Base-by-base conservation (phyloP, 2,329 filamentous ascomycete genomes). In the Sporothrix brasiliensis region DNA sequence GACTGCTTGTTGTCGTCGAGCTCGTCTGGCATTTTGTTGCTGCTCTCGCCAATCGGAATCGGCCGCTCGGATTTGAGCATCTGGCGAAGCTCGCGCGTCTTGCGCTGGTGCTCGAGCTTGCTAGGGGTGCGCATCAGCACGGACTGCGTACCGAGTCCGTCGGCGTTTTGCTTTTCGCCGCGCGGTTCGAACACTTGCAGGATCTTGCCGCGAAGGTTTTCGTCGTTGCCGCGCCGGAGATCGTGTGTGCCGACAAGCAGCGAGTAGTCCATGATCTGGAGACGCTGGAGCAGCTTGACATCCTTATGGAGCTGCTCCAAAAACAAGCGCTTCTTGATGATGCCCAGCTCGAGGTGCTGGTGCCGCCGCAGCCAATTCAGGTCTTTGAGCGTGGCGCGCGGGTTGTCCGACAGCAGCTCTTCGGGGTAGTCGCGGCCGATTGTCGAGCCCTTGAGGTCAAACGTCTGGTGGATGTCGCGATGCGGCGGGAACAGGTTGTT, bases 251-350 rank as follows among this genome's bases (percentile, higher is more conserved):
- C 95, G 69, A 99, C 89, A 50, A 99, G 85, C 73, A 99, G 87
- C 11, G 94, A 98, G 80, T 99, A 99, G 80, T 99, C 95, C 95
- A 99, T 99, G 76, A 99, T 98, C 76, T 97, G 91, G 56, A 98
- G 84, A 75, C 87, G 89, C 80, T 98, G 93, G 72, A 99, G 82
- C 44, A 99, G 84, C 68, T 88, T 88, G 10, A 99, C 95, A 79
- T 99, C 95, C 72, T 87, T 88, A 75, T 93, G 88, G 77, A 99
- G 88, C 80, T 99, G 95, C 76, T 93, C 89, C 61, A 98, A 85
- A 78, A 99, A 99, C 24, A 93, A 82, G 63, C 89, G 85, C 81
- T 94, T 96, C 83, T 97, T 98, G 73, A 90, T 86, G 6, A 95
- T 89, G 13, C 95, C 95, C 74, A 97, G 88, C 78, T 98, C 93